Conservation (phyloP, 345 rosid genomes). For the Hypericum perforatum region DNA sequence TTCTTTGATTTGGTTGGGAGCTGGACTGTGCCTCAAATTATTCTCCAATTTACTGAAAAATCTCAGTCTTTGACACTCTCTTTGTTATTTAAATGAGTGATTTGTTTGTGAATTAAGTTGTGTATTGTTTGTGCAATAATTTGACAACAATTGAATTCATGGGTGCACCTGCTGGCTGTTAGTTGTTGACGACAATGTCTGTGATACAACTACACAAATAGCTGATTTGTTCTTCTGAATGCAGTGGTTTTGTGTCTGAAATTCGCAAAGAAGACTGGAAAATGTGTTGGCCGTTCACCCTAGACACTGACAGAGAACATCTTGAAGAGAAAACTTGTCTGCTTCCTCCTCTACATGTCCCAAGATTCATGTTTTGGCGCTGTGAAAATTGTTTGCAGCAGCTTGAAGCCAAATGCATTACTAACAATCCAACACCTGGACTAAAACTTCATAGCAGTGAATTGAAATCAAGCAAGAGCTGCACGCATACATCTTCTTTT, state of each 20-base stretch:
- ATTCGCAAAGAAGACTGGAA: slow-evolving; percentile 33
- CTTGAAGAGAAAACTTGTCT: slow-evolving; percentile 22
- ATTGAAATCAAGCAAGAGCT: slow-evolving; percentile 5
- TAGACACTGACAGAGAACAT: slow-evolving; percentile 20
- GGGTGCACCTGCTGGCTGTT: slow-evolving; percentile 6
- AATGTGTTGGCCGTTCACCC: slow-evolving; percentile 53
- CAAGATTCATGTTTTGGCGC: slow-evolving; percentile 45
- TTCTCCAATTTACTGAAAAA: no score
- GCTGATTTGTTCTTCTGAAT: slow-evolving; percentile 16
- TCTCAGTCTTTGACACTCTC: no score
- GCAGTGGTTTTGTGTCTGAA: slow-evolving; percentile 64
- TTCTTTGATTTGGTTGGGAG: no score
- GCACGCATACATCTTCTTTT: slow-evolving; percentile 1
- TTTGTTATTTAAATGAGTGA: no score
- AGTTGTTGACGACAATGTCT: slow-evolving; percentile 1
- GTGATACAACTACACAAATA: slow-evolving; percentile 4
- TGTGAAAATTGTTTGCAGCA: slow-evolving; percentile 38
- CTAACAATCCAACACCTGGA: slow-evolving; percentile 2
- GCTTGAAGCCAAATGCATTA: slow-evolving; percentile 15
- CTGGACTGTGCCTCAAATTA: no score
- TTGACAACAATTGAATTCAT: not conserved
- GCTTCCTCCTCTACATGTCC: slow-evolving; percentile 46
- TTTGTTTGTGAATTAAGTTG: no score
- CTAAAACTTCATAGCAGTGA: slow-evolving; percentile 1
- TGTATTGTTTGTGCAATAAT: no score